Evolutionary conservation across 1,284 basidiomycete genomes (phyloP).

Genomic region (Marasmius fiardii): DNA sequence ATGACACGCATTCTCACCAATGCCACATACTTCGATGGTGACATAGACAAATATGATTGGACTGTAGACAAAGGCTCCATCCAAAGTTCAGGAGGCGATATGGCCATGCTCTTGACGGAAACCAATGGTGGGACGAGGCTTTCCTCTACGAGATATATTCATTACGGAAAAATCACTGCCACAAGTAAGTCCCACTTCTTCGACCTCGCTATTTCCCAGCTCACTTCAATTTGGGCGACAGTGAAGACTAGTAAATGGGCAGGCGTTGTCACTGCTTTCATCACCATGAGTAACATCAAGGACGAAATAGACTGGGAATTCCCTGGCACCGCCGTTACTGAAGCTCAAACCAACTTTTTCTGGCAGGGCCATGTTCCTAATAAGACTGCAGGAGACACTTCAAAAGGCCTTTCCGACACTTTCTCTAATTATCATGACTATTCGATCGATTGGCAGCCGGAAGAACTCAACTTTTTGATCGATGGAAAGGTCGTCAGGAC

Average conservation of each 20-base stretch:
- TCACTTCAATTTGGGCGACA: not conserved
- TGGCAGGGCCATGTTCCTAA: conserved; percentile 74
- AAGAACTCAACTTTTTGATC: conserved; percentile 62
- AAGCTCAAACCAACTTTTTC: conserved; percentile 77
- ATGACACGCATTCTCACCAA: conserved; percentile 67
- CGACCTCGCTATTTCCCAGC: conserved; percentile 7
- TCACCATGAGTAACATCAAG: conserved; percentile 82
- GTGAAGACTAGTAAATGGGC: conserved; percentile 55
- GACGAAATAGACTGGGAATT: conserved; percentile 90
- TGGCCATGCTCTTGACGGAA: conserved; percentile 65
- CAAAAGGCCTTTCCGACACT: conserved; percentile 54
- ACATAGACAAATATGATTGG: conserved; percentile 72
- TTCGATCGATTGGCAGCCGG: conserved; percentile 79
- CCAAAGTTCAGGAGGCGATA: conserved; percentile 59
- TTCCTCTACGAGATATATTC: conserved; percentile 76
- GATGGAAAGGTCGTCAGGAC: conserved; percentile 72
- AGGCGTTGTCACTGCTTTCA: conserved; percentile 81
- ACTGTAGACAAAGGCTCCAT: conserved; percentile 66
- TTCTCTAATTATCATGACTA: conserved; percentile 74
- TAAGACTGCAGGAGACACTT: conserved; percentile 45
- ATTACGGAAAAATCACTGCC: conserved; percentile 78
- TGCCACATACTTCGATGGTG: conserved; percentile 66
- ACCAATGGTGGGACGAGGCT: conserved; percentile 71
- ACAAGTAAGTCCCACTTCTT: conserved; percentile 40
- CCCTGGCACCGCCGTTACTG: conserved; percentile 54